A percentile compares a stretch with the other conserved stretches of the same genome.
These are phyloP conservation scores for Teratosphaeria zuluensis DNA, from an alignment of 2,329 filamentous ascomycete species.

Conservation along the genomic window DNA sequence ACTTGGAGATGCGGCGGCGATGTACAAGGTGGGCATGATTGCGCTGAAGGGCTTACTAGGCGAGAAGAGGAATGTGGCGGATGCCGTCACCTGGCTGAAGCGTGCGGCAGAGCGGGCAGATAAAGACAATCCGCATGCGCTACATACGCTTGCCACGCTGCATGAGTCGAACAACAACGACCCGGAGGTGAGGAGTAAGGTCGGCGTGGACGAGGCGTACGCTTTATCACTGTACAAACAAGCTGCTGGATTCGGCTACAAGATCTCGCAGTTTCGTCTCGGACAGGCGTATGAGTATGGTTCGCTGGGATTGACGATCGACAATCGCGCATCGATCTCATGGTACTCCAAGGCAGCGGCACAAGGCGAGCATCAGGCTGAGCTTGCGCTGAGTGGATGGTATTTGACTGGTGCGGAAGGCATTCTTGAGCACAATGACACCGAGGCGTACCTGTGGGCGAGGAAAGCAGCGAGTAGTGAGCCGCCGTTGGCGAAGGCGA, in stretches of 20 bases:
- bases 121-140: slow-evolving; percentile 80
- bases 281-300: slow-evolving; percentile 88
- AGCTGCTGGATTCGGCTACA: slow-evolving; percentile 83
- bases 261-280: slow-evolving; percentile 84
- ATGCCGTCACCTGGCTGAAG: slow-evolving; percentile 88
- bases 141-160: slow-evolving; percentile 70
- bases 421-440: slow-evolving; percentile 83
- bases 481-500: slow-evolving; percentile 67
- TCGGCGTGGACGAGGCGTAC: slow-evolving; percentile 74
- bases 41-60: slow-evolving; percentile 87
- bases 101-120: slow-evolving; percentile 83
- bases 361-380: slow-evolving; percentile 89
- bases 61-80: slow-evolving; percentile 68
- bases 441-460: slow-evolving; percentile 94
- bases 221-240: slow-evolving; percentile 73
- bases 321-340: slow-evolving; percentile 74
- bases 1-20: slow-evolving; percentile 81
- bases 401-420: slow-evolving; percentile 87
- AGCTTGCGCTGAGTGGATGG: slow-evolving; percentile 47
- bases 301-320: slow-evolving; percentile 68
- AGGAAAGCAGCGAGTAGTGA: slow-evolving; percentile 83
- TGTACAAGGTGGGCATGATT: slow-evolving; percentile 99
- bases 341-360: slow-evolving; percentile 90
- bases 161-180: slow-evolving; percentile 54
- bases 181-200: slow-evolving; percentile 50